A percentile compares a stretch with the other conserved stretches of the same genome.
These are phyloP conservation scores for Pittosporum tobira DNA, from an alignment of 129 eudicot species.

Conservation along the genomic window DNA sequence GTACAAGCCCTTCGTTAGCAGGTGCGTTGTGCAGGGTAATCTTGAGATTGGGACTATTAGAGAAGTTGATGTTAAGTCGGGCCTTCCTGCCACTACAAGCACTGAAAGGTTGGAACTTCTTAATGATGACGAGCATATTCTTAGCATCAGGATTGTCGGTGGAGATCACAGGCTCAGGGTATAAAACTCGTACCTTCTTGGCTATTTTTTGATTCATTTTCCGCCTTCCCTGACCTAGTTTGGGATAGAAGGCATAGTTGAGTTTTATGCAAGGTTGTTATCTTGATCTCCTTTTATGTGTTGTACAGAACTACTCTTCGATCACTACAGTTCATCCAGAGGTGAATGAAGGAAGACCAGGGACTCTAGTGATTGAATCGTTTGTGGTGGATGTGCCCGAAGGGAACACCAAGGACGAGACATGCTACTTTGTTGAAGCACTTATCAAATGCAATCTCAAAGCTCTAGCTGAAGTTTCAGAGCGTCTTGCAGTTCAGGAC, in stretches of 20 bases:
- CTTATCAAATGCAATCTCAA: conserved; percentile 58
- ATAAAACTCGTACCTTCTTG: conserved; percentile 4
- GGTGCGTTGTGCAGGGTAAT: conserved; percentile 50
- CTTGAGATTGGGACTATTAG: conserved; percentile 56
- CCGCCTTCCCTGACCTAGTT: too few relatives aligned
- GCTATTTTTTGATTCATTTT: background rate
- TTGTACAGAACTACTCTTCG: conserved; percentile 61
- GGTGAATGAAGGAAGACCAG: conserved; percentile 58
- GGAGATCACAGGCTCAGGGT: conserved; percentile 73
- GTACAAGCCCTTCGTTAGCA: conserved; percentile 62
- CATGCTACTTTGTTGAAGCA: conserved; percentile 65
- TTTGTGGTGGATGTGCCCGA: conserved; percentile 69
- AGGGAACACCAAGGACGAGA: conserved; percentile 64
- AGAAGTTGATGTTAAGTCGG: conserved; percentile 64
- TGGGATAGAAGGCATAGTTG: too few relatives aligned
- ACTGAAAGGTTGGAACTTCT: conserved; percentile 62
- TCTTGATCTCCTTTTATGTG: background rate
- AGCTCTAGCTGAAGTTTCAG: conserved; percentile 52
- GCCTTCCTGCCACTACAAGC: conserved; percentile 70
- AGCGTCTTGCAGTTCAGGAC: conserved; percentile 59
- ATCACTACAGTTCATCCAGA: conserved; percentile 55
- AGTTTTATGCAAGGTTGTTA: too few relatives aligned
- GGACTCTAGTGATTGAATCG: conserved; percentile 55
- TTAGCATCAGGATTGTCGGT: conserved; percentile 51
- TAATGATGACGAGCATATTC: conserved; percentile 54